phyloP scores from a whole-genome alignment of 306 rosid species.

The Vigna trinervia region DNA sequence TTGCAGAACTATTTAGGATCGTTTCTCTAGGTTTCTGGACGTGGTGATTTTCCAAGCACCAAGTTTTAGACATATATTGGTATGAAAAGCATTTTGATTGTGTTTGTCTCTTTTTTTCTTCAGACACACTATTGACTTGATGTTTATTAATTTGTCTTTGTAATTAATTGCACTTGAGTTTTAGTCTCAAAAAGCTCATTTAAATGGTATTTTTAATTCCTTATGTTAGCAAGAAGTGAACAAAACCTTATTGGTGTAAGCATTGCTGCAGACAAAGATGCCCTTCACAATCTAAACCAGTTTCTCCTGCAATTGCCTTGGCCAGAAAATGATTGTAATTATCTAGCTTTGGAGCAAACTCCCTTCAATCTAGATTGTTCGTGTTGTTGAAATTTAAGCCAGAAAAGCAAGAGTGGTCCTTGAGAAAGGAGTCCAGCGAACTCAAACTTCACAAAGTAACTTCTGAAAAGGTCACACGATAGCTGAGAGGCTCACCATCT shows the following conservation, averaged over 20 bases:
- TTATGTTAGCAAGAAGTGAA: neutral
- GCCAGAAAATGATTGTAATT: constrained; percentile 81
- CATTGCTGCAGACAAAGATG: constrained; percentile 88
- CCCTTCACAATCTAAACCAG: constrained; percentile 92
- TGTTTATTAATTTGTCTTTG: no score
- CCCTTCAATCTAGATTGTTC: constrained; percentile 81
- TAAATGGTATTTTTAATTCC: no score
- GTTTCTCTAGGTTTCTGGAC: constrained; percentile 74
- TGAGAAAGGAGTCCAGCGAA: constrained; percentile 68
- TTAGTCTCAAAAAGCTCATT: no score
- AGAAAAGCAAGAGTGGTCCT: constrained; percentile 75
- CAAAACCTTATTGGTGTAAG: constrained; percentile 85
- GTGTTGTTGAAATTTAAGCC: constrained; percentile 49
- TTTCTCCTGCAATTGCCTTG: constrained; percentile 87
- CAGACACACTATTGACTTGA: no score
- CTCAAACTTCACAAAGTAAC: constrained; percentile 53
- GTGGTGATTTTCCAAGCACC: constrained; percentile 42
- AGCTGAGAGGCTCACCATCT: constrained; percentile 91
- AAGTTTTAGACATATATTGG: no score
- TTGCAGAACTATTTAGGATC: constrained; percentile 51
- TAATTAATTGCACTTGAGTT: no score
- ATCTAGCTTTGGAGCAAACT: constrained; percentile 89
- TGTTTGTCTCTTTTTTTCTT: no score
- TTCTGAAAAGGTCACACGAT: constrained; percentile 75
- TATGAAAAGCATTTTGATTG: no score